A percentile compares a stretch with the other conserved stretches of the same genome.
These are phyloP conservation scores for Coemansia sp. DNA, from an alignment of 192 early-diverging fungal species.

Conservation along the genomic window DNA sequence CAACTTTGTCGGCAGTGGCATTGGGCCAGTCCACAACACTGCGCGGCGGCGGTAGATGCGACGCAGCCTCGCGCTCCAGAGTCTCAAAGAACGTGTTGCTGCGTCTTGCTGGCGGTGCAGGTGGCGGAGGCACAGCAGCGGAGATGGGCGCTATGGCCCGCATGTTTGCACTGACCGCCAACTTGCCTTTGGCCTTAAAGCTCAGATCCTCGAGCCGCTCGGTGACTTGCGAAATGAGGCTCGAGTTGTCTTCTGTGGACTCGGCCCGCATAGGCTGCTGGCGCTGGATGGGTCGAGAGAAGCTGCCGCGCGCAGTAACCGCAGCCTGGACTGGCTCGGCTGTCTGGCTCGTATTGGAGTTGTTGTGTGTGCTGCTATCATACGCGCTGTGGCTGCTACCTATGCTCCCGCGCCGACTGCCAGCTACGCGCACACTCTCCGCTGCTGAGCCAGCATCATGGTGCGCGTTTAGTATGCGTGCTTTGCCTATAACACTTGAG, in stretches of 20 bases:
- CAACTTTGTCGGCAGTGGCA: conserved; percentile 43
- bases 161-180: neutral
- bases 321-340: conserved; percentile 31
- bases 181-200: conserved; percentile 12
- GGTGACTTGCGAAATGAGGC: conserved; percentile 48
- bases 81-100: conserved; percentile 16
- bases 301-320: conserved; percentile 39
- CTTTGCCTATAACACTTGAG: conserved; percentile 13
- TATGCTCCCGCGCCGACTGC: conserved; percentile 33
- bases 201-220: conserved; percentile 39
- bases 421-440: neutral
- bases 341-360: conserved; percentile 16
- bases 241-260: conserved; percentile 27
- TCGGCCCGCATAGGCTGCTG: conserved; percentile 1
- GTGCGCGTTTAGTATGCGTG: neutral
- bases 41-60: conserved; percentile 39
- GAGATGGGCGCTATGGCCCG: neutral
- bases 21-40: conserved; percentile 50
- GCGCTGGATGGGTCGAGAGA: conserved; percentile 22
- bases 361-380: conserved; percentile 30
- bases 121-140: neutral
- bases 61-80: conserved; percentile 18
- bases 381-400: conserved; percentile 31
- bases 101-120: neutral
- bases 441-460: neutral